Percentiles rank a stretch among this genome's conserved stretches.
Conservation (phyloP, 306 rosid species). For the Vigna trinervia region DNA sequence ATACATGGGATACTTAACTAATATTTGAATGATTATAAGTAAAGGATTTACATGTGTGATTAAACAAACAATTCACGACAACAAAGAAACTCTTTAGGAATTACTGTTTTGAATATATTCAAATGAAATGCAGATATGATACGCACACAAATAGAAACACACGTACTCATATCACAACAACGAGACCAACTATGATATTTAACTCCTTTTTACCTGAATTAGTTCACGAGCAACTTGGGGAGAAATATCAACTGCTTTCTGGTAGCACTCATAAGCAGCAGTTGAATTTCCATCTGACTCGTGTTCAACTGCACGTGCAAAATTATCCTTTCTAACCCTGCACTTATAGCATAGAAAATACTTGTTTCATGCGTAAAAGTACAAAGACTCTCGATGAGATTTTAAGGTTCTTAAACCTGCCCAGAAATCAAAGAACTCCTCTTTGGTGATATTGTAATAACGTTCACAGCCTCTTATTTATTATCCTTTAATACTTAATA, state of each 20-base stretch:
- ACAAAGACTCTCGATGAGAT: not conserved
- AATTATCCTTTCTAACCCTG: conserved; percentile 85
- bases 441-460: conserved; percentile 21
- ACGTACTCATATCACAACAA: conserved; percentile 9
- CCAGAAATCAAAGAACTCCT: conserved; percentile 26
- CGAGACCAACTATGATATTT: conserved; percentile 10
- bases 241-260: conserved; percentile 95
- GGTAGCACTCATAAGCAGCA: conserved; percentile 94
- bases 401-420: conserved; percentile 25
- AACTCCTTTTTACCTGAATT: conserved; percentile 68
- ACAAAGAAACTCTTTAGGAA: too few species aligned
- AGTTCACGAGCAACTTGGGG: conserved; percentile 75
- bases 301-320: conserved; percentile 81
- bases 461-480: not conserved
- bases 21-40: too few species aligned
- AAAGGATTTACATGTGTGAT: too few species aligned
- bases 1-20: too few species aligned
- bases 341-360: conserved; percentile 35
- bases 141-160: not conserved
- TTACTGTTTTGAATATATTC: not conserved
- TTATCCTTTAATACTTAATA: not conserved
- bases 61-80: too few species aligned
- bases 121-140: conserved; percentile 10
- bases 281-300: conserved; percentile 79
- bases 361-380: conserved; percentile 31